phyloP scores from a whole-genome alignment of 228 moss, liverwort and hornwort genomes.

The Sphagnum magellanicum region DNA sequence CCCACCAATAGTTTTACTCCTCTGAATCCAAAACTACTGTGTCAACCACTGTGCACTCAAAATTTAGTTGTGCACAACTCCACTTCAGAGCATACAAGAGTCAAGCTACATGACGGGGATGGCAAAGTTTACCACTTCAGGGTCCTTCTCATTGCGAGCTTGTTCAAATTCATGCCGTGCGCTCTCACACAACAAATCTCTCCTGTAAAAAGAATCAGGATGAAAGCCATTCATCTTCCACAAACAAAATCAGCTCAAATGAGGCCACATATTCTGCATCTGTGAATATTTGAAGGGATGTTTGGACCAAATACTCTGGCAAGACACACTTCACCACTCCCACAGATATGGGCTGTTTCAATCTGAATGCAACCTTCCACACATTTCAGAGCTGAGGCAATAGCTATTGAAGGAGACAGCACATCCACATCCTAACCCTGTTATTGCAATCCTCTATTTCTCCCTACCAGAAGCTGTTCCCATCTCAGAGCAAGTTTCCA shows the following conservation, averaged over 20 bases:
- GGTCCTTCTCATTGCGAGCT: slow-evolving; percentile 67
- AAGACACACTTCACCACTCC: too few relatives aligned
- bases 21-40: too few relatives aligned
- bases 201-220: slow-evolving; percentile 24
- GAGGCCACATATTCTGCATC: background rate
- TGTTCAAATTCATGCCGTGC: slow-evolving; percentile 68
- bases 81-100: too few relatives aligned
- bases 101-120: background rate
- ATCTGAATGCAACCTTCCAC: too few relatives aligned
- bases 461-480: background rate
- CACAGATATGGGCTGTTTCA: too few relatives aligned
- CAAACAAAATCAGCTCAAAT: background rate
- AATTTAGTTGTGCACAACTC: too few relatives aligned
- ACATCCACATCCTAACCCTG: too few relatives aligned
- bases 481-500: background rate
- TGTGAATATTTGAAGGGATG: background rate
- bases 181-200: slow-evolving; percentile 74
- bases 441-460: background rate
- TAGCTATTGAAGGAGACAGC: too few relatives aligned
- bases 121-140: slow-evolving; percentile 37
- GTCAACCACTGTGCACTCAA: too few relatives aligned
- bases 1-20: too few relatives aligned
- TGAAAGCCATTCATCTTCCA: background rate
- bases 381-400: too few relatives aligned
- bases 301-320: too few relatives aligned